Conservation (phyloP, 2,329 filamentous ascomycete species). For the Cyphellophora europaea region DNA sequence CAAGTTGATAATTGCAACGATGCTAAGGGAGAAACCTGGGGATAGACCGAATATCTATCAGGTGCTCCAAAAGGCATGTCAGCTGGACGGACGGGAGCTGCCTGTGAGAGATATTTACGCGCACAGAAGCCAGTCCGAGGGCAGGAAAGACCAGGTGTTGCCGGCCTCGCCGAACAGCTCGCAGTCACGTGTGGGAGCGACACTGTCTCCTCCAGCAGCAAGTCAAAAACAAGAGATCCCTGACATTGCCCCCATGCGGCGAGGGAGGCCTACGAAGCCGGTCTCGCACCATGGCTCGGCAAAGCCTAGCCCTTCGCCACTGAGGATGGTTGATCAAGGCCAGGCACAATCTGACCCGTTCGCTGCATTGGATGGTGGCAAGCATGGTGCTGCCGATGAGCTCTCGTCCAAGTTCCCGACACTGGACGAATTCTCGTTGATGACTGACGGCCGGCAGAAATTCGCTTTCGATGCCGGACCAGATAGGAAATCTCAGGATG, state of each 20-base stretch:
- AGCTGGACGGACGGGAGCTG: slow-evolving; percentile 77
- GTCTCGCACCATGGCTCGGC: slow-evolving; percentile 36
- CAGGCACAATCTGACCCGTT: slow-evolving; percentile 59
- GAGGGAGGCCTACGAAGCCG: slow-evolving; percentile 61
- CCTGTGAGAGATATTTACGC: slow-evolving; percentile 84
- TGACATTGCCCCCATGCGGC: slow-evolving; percentile 86
- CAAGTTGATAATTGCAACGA: slow-evolving; percentile 83
- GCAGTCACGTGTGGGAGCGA: slow-evolving; percentile 63
- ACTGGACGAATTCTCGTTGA: slow-evolving; percentile 81
- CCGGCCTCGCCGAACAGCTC: slow-evolving; percentile 46
- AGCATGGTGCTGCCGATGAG: slow-evolving; percentile 56
- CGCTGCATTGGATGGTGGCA: slow-evolving; percentile 69
- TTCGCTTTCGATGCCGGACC: slow-evolving; percentile 67
- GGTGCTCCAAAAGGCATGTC: slow-evolving; percentile 75
- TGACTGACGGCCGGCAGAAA: slow-evolving; percentile 73
- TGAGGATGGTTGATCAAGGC: slow-evolving; percentile 51
- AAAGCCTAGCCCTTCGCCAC: slow-evolving; percentile 59
- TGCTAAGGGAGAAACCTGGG: slow-evolving; percentile 77
- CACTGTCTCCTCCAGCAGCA: slow-evolving; percentile 61
- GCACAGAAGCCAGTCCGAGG: slow-evolving; percentile 54
- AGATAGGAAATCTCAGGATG: slow-evolving; percentile 35
- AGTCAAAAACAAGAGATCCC: slow-evolving; percentile 51
- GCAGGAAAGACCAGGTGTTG: slow-evolving; percentile 50
- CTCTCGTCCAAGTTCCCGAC: slow-evolving; percentile 79
- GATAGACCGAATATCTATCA: slow-evolving; percentile 88